A percentile compares a stretch with the other conserved stretches of the same genome.
Evolutionary conservation across 2,329 filamentous ascomycete species (phyloP).

Genomic region (Nannizziopsis arthrosporioides): DNA sequence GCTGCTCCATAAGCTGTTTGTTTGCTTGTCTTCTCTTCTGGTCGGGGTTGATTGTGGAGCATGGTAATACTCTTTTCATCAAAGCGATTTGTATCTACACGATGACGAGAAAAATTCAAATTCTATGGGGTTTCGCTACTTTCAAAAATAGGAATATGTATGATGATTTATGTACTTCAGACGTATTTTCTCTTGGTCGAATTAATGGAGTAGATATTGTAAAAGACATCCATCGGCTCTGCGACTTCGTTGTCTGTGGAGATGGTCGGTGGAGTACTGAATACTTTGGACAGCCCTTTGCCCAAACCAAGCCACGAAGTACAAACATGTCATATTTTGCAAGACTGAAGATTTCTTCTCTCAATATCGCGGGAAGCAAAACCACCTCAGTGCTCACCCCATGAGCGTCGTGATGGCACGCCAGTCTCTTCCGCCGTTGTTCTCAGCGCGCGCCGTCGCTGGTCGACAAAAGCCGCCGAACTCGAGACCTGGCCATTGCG

Average conservation of each 20-base stretch:
- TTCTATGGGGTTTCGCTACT: conserved; percentile 7
- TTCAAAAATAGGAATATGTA: conserved; percentile 1
- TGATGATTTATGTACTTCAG: conserved; percentile 4
- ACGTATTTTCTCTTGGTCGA: not conserved
- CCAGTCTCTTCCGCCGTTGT: not conserved
- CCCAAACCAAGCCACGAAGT: not conserved
- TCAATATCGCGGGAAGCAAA: too few relatives aligned
- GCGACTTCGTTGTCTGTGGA: not conserved
- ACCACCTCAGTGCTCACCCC: too few relatives aligned
- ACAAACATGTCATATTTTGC: not conserved
- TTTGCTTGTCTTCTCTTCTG: conserved; percentile 3
- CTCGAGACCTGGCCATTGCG: conserved; percentile 1
- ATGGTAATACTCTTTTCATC: conserved; percentile 10
- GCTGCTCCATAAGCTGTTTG: conserved; percentile 21
- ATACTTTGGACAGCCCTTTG: not conserved
- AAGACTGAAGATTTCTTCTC: too few relatives aligned
- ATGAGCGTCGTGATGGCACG: too few relatives aligned
- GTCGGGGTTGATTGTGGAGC: conserved; percentile 11
- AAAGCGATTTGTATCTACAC: conserved; percentile 9
- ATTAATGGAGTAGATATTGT: not conserved
- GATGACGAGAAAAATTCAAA: conserved; percentile 10
- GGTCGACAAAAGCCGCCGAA: not conserved
- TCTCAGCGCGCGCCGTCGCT: not conserved
- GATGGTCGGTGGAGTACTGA: not conserved
- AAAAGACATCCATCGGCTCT: not conserved